phyloP scores from a whole-genome alignment of 768 basidiomycete species.

The Termitomyces sp. region DNA sequence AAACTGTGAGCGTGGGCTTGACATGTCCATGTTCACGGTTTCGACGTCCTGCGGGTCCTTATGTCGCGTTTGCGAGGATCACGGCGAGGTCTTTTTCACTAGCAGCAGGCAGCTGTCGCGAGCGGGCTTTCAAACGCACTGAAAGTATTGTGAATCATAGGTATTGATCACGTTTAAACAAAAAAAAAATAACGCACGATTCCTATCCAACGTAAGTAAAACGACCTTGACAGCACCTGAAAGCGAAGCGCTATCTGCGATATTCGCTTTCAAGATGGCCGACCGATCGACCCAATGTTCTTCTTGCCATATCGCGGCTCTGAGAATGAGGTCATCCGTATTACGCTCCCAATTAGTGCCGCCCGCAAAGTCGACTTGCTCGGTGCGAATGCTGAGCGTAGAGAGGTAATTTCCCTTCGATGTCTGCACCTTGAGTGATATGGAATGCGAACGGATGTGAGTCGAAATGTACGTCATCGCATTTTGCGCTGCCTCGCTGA shows the following conservation, averaged over 20 bases:
- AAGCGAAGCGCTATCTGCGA: slow-evolving; percentile 28
- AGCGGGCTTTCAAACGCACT: slow-evolving; percentile 90
- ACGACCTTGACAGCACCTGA: slow-evolving; percentile 71
- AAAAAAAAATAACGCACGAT: slow-evolving; percentile 49
- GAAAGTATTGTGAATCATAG: slow-evolving; percentile 5
- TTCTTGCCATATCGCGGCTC: slow-evolving; percentile 89
- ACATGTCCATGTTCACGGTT: neutral
- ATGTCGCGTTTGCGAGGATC: slow-evolving; percentile 38
- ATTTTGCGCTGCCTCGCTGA: slow-evolving; percentile 68
- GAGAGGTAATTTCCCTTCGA: slow-evolving; percentile 90
- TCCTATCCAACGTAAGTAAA: slow-evolving; percentile 86
- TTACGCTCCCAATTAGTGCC: slow-evolving; percentile 49
- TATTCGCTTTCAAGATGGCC: slow-evolving; percentile 48
- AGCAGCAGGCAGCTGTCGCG: slow-evolving; percentile 79
- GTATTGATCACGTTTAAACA: neutral
- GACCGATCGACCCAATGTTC: slow-evolving; percentile 91
- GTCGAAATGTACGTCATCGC: slow-evolving; percentile 74
- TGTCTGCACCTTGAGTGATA: slow-evolving; percentile 90
- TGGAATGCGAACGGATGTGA: slow-evolving; percentile 67
- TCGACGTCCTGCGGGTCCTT: neutral
- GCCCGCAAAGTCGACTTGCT: slow-evolving; percentile 70
- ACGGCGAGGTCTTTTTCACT: slow-evolving; percentile 80
- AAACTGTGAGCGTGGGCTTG: neutral
- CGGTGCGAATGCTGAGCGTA: slow-evolving; percentile 75
- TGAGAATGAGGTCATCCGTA: slow-evolving; percentile 95